A percentile compares a stretch with the other conserved stretches of the same genome.
Conservation (phyloP, 2,329 filamentous ascomycete genomes). For the Cordyceps javanica region DNA sequence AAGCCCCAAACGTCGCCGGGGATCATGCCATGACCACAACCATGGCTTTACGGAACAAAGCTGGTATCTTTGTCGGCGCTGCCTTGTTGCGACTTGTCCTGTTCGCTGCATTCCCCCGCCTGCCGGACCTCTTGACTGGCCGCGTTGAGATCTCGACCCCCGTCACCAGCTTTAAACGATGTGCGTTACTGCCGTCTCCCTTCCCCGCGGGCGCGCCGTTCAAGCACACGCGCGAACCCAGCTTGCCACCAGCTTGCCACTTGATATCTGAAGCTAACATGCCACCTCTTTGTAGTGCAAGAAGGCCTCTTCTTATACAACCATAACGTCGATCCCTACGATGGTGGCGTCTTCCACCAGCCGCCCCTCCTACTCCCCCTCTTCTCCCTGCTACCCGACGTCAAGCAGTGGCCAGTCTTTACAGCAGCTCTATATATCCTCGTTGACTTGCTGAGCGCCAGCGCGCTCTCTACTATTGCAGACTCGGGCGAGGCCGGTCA, state of each 20-base stretch:
- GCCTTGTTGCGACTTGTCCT: slow-evolving; percentile 73
- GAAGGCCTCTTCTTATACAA: slow-evolving; percentile 95
- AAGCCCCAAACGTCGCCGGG: slow-evolving; percentile 1
- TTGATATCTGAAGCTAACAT: slow-evolving; percentile 12
- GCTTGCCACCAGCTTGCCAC: not conserved
- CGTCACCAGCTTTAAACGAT: slow-evolving; percentile 94
- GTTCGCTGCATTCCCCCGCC: slow-evolving; percentile 71
- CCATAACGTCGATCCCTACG: slow-evolving; percentile 93
- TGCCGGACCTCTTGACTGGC: slow-evolving; percentile 79
- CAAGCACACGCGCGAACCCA: not conserved
- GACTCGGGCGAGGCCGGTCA: slow-evolving; percentile 70
- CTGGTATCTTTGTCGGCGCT: slow-evolving; percentile 65
- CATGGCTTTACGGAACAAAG: slow-evolving; percentile 37
- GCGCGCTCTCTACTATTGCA: slow-evolving; percentile 72
- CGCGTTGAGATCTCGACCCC: slow-evolving; percentile 96
- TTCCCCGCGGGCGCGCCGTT: not conserved
- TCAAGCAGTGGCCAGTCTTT: slow-evolving; percentile 59
- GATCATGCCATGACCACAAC: slow-evolving; percentile 30
- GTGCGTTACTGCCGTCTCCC: slow-evolving; percentile 44
- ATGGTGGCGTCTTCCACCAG: slow-evolving; percentile 79
- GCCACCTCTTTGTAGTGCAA: slow-evolving; percentile 57
- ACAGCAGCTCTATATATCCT: slow-evolving; percentile 75
- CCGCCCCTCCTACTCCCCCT: slow-evolving; percentile 85
- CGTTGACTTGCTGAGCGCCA: slow-evolving; percentile 75
- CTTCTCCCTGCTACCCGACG: slow-evolving; percentile 79